phyloP scores from a whole-genome alignment of 345 rosid genomes.

The Acer saccharum region DNA sequence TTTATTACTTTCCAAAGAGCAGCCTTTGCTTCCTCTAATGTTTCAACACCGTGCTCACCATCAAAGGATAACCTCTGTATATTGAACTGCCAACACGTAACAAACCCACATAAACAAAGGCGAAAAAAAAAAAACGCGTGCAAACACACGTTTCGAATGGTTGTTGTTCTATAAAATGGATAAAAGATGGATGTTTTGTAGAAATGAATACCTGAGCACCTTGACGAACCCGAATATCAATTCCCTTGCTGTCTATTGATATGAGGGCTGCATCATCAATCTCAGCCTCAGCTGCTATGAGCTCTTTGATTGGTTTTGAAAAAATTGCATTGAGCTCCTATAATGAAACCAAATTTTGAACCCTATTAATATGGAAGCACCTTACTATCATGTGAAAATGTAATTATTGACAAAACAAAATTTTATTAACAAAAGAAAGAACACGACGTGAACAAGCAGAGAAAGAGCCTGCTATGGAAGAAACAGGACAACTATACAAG shows the following conservation, averaged over 20 bases:
- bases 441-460: too few relatives aligned
- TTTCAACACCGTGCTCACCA: slow-evolving; percentile 65
- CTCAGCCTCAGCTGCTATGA: slow-evolving; percentile 66
- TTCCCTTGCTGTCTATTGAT: slow-evolving; percentile 96
- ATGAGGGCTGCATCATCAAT: slow-evolving; percentile 95
- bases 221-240: slow-evolving; percentile 87
- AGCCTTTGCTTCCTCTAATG: slow-evolving; percentile 84
- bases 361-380: background rate
- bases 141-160: background rate
- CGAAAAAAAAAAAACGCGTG: background rate
- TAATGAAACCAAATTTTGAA: background rate
- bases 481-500: background rate
- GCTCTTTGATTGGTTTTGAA: slow-evolving; percentile 78
- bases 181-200: background rate
- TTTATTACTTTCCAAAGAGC: slow-evolving; percentile 76
- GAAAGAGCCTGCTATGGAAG: background rate
- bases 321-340: slow-evolving; percentile 88
- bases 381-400: background rate
- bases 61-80: slow-evolving; percentile 89
- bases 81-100: slow-evolving; percentile 57
- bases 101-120: background rate
- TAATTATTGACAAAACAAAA: background rate
- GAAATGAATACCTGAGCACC: slow-evolving; percentile 78
- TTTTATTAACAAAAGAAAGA: background rate
- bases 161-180: background rate